Base-by-base conservation (phyloP, 345 rosid genomes). In the Eucalyptus marginata region DNA sequence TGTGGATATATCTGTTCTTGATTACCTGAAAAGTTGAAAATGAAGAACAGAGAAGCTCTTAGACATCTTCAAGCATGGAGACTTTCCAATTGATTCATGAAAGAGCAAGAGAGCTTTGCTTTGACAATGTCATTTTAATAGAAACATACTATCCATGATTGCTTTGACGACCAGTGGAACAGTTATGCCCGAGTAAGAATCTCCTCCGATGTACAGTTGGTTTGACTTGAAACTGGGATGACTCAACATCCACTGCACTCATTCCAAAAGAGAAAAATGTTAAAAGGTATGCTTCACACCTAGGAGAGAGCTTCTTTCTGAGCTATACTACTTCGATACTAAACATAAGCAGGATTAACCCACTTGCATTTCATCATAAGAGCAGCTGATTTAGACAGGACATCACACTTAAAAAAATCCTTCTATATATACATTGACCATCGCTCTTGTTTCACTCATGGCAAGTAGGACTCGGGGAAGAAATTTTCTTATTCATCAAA, bases 111-210 rank as follows among this genome's bases (percentile, higher is more conserved):
- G 2, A 68, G 62, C 24, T 64, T 20, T 46, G 59, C 31, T 83
- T 46, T 36, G 83, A 16, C n/a, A 46, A 59, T 59, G 50, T 14
- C 27, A 13, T 44, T 13, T 50, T 13, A 50, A 36, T n/a, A 31
- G 22, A 71, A 0, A 58, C 49, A 24, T 86, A 89, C 90, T 87
- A 49, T 89, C 88, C 51, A 89, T 83, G 17, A 89, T 89, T 33
- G 86, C 49, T n/a, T 86, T 2, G 88, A 89, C 9, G 36, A 89
- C 86, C 12, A 89, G 47, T 8, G 90, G 90, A 50, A 89, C 88
- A 24, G 64, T 66, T 27, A 89, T 13, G 43, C 90, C 90, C 56
- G 90, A 89, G 79, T 89, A 89, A 40, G 90, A 89, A 86, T 89
- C 90, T 17, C 90, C 90, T 43, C 88, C 88, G 2, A 89, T 46